These are phyloP conservation scores for Talaromyces islandicus DNA, from an alignment of 2,329 filamentous ascomycete species.

Conservation along the genomic window DNA sequence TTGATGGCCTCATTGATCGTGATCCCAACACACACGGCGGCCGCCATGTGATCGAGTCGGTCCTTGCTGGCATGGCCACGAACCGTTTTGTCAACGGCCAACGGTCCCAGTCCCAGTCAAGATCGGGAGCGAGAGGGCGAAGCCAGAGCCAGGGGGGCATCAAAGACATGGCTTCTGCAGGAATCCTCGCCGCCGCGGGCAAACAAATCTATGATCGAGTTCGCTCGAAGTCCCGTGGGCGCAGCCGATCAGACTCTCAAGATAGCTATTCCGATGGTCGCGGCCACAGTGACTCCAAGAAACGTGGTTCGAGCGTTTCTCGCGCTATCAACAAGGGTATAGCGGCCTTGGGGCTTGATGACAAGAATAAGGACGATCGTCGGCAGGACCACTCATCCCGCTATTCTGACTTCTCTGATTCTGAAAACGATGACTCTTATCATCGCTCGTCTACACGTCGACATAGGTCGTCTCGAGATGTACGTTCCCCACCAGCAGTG, in stretches of 20 bases:
- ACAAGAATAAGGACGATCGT: conserved; percentile 26
- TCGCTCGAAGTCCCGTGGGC: conserved; percentile 34
- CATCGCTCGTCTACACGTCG: conserved; percentile 25
- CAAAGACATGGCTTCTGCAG: conserved; percentile 38
- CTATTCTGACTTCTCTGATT: conserved; percentile 34
- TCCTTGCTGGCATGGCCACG: conserved; percentile 79
- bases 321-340: conserved; percentile 41
- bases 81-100: conserved; percentile 82
- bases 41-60: conserved; percentile 76
- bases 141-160: conserved; percentile 39
- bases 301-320: conserved; percentile 41
- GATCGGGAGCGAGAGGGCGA: conserved; percentile 42
- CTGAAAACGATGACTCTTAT: conserved; percentile 33
- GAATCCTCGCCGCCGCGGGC: conserved; percentile 41
- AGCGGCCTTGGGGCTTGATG: conserved; percentile 38
- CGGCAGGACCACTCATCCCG: conserved; percentile 24
- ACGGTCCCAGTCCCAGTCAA: conserved; percentile 65
- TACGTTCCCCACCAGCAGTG: conserved; percentile 29
- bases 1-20: conserved; percentile 66
- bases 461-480: conserved; percentile 36
- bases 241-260: conserved; percentile 43
- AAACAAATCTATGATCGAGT: conserved; percentile 43
- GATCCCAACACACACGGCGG: conserved; percentile 69
- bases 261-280: conserved; percentile 41
- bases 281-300: conserved; percentile 32